phyloP scores from a whole-genome alignment of 2,329 filamentous ascomycete species.

The Aspergillus calidoustus region DNA sequence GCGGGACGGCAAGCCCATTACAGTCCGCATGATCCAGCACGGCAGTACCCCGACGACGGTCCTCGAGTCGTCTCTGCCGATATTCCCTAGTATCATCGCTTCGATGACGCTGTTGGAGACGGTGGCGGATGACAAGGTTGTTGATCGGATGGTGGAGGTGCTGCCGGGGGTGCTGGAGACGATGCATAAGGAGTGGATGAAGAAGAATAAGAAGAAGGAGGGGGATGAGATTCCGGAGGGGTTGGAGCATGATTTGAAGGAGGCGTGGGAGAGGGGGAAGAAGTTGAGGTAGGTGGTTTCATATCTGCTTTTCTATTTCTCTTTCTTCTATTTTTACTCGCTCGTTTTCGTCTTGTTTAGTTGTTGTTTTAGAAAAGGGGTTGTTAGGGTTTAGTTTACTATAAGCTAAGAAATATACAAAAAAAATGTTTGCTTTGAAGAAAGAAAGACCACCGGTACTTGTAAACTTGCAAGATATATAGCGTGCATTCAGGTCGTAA shows the following conservation, averaged over 20 bases:
- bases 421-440: too few relatives aligned
- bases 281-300: background rate
- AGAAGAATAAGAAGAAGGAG: background rate
- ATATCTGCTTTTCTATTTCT: background rate
- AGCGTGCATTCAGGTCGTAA: too few relatives aligned
- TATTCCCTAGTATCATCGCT: background rate
- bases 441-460: too few relatives aligned
- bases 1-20: background rate
- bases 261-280: background rate
- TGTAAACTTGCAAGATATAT: too few relatives aligned
- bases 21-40: background rate
- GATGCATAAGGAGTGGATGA: background rate
- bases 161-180: background rate
- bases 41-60: background rate
- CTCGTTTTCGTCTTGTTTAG: background rate
- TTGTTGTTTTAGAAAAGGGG: background rate
- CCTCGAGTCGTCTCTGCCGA: background rate
- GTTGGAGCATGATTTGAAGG: background rate
- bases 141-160: background rate
- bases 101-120: background rate
- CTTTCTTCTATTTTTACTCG: background rate
- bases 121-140: background rate
- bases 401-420: too few relatives aligned
- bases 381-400: too few relatives aligned
- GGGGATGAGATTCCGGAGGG: background rate